Conservation (phyloP, 2,329 filamentous ascomycete species). For the Rhynchosporium graminicola region DNA sequence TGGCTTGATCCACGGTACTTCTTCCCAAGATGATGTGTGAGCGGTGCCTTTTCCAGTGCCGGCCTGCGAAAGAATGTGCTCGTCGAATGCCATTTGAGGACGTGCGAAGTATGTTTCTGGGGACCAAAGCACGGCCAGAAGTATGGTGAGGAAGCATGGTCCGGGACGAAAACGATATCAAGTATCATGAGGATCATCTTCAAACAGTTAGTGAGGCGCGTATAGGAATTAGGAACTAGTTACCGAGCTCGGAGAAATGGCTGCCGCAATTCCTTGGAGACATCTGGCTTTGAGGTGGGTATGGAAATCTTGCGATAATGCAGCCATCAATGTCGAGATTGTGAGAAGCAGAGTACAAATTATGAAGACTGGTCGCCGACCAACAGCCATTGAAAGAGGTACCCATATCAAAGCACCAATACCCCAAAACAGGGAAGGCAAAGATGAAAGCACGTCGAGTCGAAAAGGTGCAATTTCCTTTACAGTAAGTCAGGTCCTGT, state of each 20-base stretch:
- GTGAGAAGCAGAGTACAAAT: slow-evolving; percentile 37
- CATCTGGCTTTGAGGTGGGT: slow-evolving; percentile 39
- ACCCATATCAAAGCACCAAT: slow-evolving; percentile 44
- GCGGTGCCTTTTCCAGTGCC: slow-evolving; percentile 44
- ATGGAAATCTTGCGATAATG: slow-evolving; percentile 35
- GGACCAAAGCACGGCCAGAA: slow-evolving; percentile 40
- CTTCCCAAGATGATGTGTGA: slow-evolving; percentile 40
- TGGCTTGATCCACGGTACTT: slow-evolving; percentile 30
- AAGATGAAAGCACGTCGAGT: slow-evolving; percentile 35
- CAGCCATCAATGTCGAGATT: slow-evolving; percentile 37
- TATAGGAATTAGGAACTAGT: slow-evolving; percentile 10
- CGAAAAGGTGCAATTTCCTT: slow-evolving; percentile 36
- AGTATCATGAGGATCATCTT: slow-evolving; percentile 43
- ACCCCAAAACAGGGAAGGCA: slow-evolving; percentile 41
- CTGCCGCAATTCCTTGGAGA: slow-evolving; percentile 41
- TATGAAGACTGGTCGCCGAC: slow-evolving; percentile 43
- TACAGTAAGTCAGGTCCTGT: not conserved
- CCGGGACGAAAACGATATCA: slow-evolving; percentile 44
- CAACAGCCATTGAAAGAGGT: slow-evolving; percentile 43
- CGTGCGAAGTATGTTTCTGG: slow-evolving; percentile 47
- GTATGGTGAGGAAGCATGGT: slow-evolving; percentile 33
- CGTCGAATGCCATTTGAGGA: slow-evolving; percentile 45
- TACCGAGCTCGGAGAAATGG: slow-evolving; percentile 40
- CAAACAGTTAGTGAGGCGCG: not conserved
- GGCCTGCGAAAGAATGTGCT: slow-evolving; percentile 44